Evolutionary conservation across 805 yeast species (phyloP).

Genomic region (Schizosaccharomyces lindneri): DNA sequence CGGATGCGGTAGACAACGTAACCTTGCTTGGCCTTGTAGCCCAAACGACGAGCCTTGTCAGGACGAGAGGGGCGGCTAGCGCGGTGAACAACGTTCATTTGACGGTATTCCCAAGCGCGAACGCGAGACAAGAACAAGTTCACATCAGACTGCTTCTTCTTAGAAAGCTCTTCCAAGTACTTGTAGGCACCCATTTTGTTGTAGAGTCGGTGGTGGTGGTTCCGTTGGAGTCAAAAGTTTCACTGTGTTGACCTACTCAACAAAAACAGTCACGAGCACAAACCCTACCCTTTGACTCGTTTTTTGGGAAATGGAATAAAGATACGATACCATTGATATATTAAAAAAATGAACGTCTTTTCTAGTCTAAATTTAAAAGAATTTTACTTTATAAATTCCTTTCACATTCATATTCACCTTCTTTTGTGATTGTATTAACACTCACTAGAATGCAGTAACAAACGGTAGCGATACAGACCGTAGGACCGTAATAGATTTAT

Average conservation of each 20-base stretch:
- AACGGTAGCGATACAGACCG: not conserved
- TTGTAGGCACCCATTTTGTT: constrained; percentile 81
- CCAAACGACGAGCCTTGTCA: constrained; percentile 99
- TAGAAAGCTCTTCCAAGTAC: constrained; percentile 89
- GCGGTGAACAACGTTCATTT: constrained; percentile 94
- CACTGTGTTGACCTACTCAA: not conserved
- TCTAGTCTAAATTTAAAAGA: too few species aligned
- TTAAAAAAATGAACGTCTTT: too few species aligned
- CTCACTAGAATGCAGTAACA: not conserved
- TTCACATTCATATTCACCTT: too few species aligned
- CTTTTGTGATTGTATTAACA: too few species aligned
- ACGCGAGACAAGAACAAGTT: constrained; percentile 95
- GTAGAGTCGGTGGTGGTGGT: not conserved
- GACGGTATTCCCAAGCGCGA: constrained; percentile 99
- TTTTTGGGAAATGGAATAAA: not conserved
- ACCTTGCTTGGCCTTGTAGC: constrained; percentile 99
- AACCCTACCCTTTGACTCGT: not conserved
- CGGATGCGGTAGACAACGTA: constrained; percentile 95
- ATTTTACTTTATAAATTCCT: too few species aligned
- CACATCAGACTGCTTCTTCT: constrained; percentile 98
- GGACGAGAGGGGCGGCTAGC: constrained; percentile 97
- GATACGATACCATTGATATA: too few species aligned
- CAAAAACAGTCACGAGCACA: not conserved
- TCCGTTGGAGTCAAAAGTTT: not conserved
- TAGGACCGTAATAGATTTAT: too few species aligned